A percentile compares a stretch with the other conserved stretches of the same genome.
Conservation (phyloP, 2,329 filamentous ascomycete species). For the Pseudogymnoascus destructans region DNA sequence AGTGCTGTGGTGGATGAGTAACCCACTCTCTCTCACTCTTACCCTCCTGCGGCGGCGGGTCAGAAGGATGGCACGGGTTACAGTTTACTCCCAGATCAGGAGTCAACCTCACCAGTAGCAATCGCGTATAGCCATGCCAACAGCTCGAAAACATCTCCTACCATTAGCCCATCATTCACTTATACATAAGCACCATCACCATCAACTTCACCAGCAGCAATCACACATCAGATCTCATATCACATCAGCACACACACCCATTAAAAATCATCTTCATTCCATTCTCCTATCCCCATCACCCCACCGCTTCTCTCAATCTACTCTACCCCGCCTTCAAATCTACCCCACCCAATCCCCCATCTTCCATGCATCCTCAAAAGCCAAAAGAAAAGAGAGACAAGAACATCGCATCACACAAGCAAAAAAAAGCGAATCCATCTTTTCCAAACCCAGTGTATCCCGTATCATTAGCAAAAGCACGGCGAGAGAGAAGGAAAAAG, state of each 20-base stretch:
- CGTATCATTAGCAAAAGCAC: not conserved
- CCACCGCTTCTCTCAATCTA: not conserved
- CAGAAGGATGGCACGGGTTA: not conserved
- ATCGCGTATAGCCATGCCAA: too few relatives aligned
- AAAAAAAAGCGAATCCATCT: not conserved
- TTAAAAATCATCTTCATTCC: not conserved
- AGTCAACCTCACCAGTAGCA: too few relatives aligned
- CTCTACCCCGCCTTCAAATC: too few relatives aligned
- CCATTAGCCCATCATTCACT: too few relatives aligned
- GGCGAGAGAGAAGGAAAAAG: not conserved
- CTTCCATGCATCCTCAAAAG: not conserved
- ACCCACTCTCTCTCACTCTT: too few relatives aligned
- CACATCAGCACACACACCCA: not conserved
- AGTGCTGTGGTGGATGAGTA: too few relatives aligned
- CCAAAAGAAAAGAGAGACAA: not conserved
- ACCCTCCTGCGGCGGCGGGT: too few relatives aligned
- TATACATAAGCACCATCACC: too few relatives aligned
- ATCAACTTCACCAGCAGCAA: not conserved
- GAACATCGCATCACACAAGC: too few relatives aligned
- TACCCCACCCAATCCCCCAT: not conserved
- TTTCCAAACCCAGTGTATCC: not conserved
- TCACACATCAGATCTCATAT: not conserved
- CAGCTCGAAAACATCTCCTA: too few relatives aligned
- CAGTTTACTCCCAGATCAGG: too few relatives aligned
- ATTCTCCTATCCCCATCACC: not conserved